Base-by-base conservation (phyloP, 2,329 filamentous ascomycete species). In the Coniochaeta ligniaria region DNA sequence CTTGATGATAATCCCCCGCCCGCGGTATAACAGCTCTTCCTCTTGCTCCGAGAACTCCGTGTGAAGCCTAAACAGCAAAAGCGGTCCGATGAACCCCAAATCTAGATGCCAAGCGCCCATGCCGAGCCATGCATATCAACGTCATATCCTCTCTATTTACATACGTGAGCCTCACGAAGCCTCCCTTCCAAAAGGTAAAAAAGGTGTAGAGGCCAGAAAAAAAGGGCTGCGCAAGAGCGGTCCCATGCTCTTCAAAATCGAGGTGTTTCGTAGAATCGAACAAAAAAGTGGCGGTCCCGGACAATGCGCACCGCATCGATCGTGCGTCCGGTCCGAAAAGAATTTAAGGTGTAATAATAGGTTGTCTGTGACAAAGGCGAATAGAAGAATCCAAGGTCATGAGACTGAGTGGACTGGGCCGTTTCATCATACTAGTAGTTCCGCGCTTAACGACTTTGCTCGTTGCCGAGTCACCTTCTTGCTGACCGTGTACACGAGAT, bases 401-500 rank as follows among this genome's bases (percentile, higher is more conserved):
- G 38, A 41, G 43, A 20, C 20, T 26, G 43, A 24, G 22, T 7
- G 43, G 26, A 41, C 50, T 7, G 14, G 14, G 36, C n/a, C 24
- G 24, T 20, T 28, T 60, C 57, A 24, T 66, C 60, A 67, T 64
- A 64, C 60, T 45, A 66, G 56, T 57, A 58, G 61, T 50, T 65
- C 64, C 56, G 60, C 60, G 12, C 24, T 4, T 33, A 55, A n/a
- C 16, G 52, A 55, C 20, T 22, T 79, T 35, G 76, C 73, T 64
- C 79, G 73, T 70, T 82, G 77, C 61, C 83, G 74, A 2, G 79
- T 83, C 67, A 85, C 82, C 70, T 91, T 91, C 73, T 86, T 85
- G 75, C 86, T 90, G 67, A 91, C 88, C 0, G 85, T 83, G 72
- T 91, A 91, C 12, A 88, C 85, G 65, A 91, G 71, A 60, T 88